Conservation (phyloP, 768 basidiomycete genomes). For the Nevesoporus exiguus region DNA sequence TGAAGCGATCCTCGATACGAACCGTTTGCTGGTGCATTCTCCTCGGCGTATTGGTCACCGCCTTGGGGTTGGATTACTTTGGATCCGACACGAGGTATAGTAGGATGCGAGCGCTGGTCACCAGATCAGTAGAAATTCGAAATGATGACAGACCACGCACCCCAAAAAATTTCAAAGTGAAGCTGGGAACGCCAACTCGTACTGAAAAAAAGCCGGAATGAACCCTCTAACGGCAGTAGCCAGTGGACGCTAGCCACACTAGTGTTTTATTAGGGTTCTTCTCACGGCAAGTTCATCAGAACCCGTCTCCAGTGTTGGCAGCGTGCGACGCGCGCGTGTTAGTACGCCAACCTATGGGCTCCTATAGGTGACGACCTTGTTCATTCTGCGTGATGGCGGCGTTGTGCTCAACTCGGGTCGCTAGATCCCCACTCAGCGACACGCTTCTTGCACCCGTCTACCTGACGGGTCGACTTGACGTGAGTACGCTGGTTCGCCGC, state of each 20-base stretch:
- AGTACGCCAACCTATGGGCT: not conserved
- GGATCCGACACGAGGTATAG: no score
- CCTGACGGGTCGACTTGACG: not conserved
- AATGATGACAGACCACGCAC: conserved; percentile 1
- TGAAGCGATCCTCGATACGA: not conserved
- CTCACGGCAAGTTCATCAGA: conserved; percentile 9
- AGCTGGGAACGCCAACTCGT: conserved; percentile 6
- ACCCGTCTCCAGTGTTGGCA: not conserved
- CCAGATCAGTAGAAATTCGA: not conserved
- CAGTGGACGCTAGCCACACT: not conserved
- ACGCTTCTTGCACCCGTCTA: not conserved
- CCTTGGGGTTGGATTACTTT: not conserved
- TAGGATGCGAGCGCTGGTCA: not conserved
- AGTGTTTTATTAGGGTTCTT: conserved; percentile 6
- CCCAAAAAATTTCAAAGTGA: conserved; percentile 13
- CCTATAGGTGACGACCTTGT: conserved; percentile 4
- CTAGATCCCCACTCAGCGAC: conserved; percentile 11
- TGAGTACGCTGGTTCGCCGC: conserved; percentile 2
- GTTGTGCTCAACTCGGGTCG: not conserved
- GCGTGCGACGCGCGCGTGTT: not conserved
- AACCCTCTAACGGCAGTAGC: conserved; percentile 5
- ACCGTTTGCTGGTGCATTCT: conserved; percentile 20
- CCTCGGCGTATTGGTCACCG: not conserved
- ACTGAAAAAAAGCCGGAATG: not conserved
- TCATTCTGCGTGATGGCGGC: not conserved